Evolutionary conservation across 345 rosid species (phyloP), one percentile per base, ranked within the genome.

Genomic region (Camelina sativa): DNA sequence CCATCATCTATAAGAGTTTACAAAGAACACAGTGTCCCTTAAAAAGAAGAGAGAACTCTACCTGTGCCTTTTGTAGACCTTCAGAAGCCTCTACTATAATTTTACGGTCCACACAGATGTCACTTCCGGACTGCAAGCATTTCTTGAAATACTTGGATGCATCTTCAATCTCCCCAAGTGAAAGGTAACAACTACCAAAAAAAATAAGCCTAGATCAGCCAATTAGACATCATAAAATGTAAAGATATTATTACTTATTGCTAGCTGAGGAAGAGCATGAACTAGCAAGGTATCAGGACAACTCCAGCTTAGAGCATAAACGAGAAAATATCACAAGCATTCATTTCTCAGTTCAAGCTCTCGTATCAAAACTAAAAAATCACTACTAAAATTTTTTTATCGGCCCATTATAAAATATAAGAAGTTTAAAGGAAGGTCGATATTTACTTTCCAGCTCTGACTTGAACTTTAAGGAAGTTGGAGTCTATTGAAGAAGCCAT

Each of bases 61-160:
- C 99, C 95, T 89, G 93, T 16, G 89, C 94, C 83, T 88, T 89
- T 76, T 82, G 89, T 68, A 96, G 84, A 77, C 98, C 95, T 78
- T 91, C 98, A 68, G 99, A 89, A 78, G 97, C 98, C 78, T 92
- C 98, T 51, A 89, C 86, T 61, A 87, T 84, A 73, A 88, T 74
- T 78, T 88, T 92, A 68, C 89, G 82, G 81, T 92, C 98, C 73
- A 84, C 93, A 75, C 93, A 91, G n/a, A 83, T 60, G 56, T 86
- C 96, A 79, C 77, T 86, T 76, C 91, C 97, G 19, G 83, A 75
- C 69, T 82, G 96, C 72, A 90, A 84, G 84, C 98, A 96, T 80
- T 82, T 88, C 62, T 75, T 85, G 86, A 92, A 96, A 82, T 79
- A 83, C 55, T 56, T 80, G 71, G 85, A 86, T 53, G 98, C 94